These are phyloP conservation scores for Fusarium marasasianum DNA, from an alignment of 2,329 filamentous ascomycete species.

Conservation along the genomic window DNA sequence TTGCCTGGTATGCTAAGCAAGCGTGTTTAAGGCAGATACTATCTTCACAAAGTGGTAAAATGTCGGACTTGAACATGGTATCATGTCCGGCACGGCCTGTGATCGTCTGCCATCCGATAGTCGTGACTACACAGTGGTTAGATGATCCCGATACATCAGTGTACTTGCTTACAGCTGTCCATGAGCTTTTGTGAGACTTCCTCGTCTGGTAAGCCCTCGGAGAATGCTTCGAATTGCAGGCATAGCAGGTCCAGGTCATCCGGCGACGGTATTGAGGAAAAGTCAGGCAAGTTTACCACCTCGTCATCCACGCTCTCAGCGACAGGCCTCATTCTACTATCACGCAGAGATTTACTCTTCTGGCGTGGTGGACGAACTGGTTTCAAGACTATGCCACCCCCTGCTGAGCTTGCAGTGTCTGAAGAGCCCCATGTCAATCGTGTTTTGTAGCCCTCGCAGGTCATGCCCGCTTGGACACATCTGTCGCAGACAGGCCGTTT, in stretches of 20 bases:
- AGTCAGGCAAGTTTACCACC: neutral
- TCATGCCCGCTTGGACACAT: slow-evolving; percentile 16
- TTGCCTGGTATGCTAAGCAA: neutral
- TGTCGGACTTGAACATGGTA: neutral
- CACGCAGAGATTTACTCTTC: neutral
- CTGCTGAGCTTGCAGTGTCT: neutral
- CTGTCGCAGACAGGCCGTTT: slow-evolving; percentile 7
- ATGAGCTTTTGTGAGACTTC: neutral
- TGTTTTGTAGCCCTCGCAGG: slow-evolving; percentile 24
- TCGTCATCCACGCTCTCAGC: neutral
- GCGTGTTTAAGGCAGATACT: neutral
- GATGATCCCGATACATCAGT: fast-evolving
- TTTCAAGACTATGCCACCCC: slow-evolving; percentile 5
- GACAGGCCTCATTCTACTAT: no score
- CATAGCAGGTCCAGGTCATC: neutral
- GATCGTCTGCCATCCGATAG: neutral
- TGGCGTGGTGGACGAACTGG: neutral
- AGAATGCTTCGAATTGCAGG: neutral
- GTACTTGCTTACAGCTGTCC: neutral
- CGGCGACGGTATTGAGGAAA: neutral
- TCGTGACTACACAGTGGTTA: neutral
- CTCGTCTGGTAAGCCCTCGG: neutral
- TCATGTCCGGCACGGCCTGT: neutral
- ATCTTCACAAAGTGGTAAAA: neutral
- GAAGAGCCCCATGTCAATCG: slow-evolving; percentile 19